Conservation (phyloP, 371 early-diverging fungal species). For the Circinella umbellata region DNA sequence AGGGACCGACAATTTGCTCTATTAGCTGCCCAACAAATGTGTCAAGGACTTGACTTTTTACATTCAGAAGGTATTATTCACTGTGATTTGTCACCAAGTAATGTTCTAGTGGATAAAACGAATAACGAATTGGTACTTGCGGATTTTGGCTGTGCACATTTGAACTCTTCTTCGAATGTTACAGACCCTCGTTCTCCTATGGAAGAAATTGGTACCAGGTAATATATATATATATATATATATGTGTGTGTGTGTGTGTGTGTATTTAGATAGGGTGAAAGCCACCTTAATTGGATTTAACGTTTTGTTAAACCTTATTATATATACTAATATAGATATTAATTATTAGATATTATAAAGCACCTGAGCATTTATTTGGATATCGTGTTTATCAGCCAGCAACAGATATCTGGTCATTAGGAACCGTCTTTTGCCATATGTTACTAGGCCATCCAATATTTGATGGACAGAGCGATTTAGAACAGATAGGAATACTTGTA, state of each 20-base stretch:
- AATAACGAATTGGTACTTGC: slow-evolving; percentile 67
- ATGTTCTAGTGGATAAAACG: slow-evolving; percentile 60
- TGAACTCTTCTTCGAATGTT: not conserved
- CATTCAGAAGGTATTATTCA: slow-evolving; percentile 70
- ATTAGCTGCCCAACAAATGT: slow-evolving; percentile 47
- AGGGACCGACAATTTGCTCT: slow-evolving; percentile 20
- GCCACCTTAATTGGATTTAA: too few species aligned
- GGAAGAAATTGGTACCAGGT: slow-evolving; percentile 53
- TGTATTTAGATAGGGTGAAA: not conserved
- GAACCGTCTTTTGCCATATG: slow-evolving; percentile 36
- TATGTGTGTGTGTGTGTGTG: not conserved
- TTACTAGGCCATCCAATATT: slow-evolving; percentile 39
- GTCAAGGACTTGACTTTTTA: slow-evolving; percentile 63
- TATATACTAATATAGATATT: not conserved
- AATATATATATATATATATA: not conserved
- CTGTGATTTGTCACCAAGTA: slow-evolving; percentile 78
- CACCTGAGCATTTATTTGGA: slow-evolving; percentile 54
- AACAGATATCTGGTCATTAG: slow-evolving; percentile 55
- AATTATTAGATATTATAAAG: slow-evolving; percentile 43
- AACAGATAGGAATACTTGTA: slow-evolving; percentile 46
- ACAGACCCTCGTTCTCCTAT: not conserved
- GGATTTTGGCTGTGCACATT: slow-evolving; percentile 84
- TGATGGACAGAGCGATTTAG: slow-evolving; percentile 47
- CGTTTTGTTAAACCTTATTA: too few species aligned
- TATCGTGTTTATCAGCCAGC: slow-evolving; percentile 36